Percentiles rank a stretch among this genome's conserved stretches.
Evolutionary conservation across 192 early-diverging fungal species (phyloP).

Genomic region (Coemansia sp.): DNA sequence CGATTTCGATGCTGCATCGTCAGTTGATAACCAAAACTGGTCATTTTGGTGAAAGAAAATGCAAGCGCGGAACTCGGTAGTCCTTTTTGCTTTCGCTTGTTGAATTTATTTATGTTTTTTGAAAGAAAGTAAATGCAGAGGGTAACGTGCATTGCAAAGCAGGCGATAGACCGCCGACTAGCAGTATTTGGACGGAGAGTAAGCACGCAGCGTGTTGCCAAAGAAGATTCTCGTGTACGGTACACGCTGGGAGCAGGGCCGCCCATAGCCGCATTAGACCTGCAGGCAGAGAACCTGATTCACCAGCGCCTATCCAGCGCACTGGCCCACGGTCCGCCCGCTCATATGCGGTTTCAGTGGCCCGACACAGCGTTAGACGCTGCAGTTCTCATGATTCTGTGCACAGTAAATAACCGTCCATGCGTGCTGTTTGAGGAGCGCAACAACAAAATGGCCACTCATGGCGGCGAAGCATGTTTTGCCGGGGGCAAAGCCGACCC

Average conservation of each 20-base stretch:
- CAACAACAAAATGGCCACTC: slow-evolving; percentile 59
- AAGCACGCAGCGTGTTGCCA: not conserved
- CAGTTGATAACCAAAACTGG: not conserved
- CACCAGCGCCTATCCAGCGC: slow-evolving; percentile 23
- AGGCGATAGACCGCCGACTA: not conserved
- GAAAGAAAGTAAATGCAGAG: not conserved
- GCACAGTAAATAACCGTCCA: slow-evolving; percentile 57
- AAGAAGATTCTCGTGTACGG: not conserved
- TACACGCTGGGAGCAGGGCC: not conserved
- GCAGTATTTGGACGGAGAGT: not conserved
- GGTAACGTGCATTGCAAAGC: not conserved
- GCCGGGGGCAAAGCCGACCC: slow-evolving; percentile 72
- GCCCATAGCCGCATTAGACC: slow-evolving; percentile 25
- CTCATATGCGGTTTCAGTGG: slow-evolving; percentile 27
- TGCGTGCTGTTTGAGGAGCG: slow-evolving; percentile 81
- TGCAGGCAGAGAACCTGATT: slow-evolving; percentile 5
- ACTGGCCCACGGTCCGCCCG: not conserved
- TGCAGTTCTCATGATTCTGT: slow-evolving; percentile 59
- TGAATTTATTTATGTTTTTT: not conserved
- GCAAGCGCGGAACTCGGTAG: not conserved
- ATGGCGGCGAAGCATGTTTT: slow-evolving; percentile 79
- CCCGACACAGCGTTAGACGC: slow-evolving; percentile 4
- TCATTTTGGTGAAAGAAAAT: not conserved
- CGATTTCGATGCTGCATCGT: not conserved
- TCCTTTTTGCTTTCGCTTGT: not conserved